Evolutionary conservation across 2,329 filamentous ascomycete species (phyloP), one percentile per base, ranked within the genome.

Genomic region (Cladosporium cucumerinum): DNA sequence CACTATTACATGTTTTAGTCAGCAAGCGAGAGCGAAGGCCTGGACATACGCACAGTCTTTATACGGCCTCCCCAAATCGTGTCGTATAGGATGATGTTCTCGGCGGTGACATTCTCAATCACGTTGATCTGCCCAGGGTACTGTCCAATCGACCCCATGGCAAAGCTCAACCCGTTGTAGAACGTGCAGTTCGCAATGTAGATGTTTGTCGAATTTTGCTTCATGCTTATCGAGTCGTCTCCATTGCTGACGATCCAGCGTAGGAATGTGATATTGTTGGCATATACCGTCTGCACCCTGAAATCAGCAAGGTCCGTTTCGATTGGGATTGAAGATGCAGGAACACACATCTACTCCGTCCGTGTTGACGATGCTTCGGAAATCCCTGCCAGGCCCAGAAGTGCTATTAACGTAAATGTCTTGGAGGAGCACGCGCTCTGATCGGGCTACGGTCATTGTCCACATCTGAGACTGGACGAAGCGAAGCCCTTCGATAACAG

Each of bases 391-490:
- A 36, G 69, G 65, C n/a, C 70, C 74, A 21, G 72, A 75, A 11
- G 80, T 82, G 71, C 80, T 85, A 73, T 86, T 86, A 61, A 85
- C 79, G 67, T 81, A 79, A 32, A 86, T 84, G 66, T 83, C 78
- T 60, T 82, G 77, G 8, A 86, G 75, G 0, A 82, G 72, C 2
- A 83, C 73, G 59, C 82, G 74, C 8, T 79, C 66, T 2, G 81
- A 82, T 70, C 82, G 74, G 10, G 82, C 82, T 32, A 85, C 78
- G 1, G 82, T 82, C 79, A 86, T 82, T 5, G 73, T 73, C 72
- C 85, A 87, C 85, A 87, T 87, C 73, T 87, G 85, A 66, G 81
- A 84, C 66, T 85, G 81, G 8, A 87, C 74, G 67, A 86, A 86
- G 2, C 77, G 77, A 21, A 87, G 65, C 5, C 82, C 79, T 43